Base-by-base conservation (phyloP, 2,329 filamentous ascomycete species). In the Venturia asperata region DNA sequence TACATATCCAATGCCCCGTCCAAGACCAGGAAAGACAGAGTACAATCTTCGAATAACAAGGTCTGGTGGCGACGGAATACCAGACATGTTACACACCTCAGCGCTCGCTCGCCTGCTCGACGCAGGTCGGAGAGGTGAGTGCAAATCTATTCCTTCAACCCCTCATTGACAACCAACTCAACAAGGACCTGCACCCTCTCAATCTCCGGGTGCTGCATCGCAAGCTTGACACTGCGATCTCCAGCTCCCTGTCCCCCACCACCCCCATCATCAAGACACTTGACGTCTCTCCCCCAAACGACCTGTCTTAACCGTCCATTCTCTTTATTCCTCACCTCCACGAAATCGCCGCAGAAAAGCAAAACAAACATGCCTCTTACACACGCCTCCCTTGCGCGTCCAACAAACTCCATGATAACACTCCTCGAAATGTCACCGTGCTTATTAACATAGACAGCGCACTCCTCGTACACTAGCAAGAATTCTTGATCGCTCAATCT, bases 371-470 rank as follows among this genome's bases (percentile, higher is more conserved):
- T 89, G 1, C 92, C 92, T 71, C 91, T 95, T 78, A 97, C 87
- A 67, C 92, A 94, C 1, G 92, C 92, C 15, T 87, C 86, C 68
- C 88, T 87, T 1, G 94, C 94, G 72, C 89, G 93, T 69, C 94
- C 94, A n/a, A 96, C 94, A 75, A 97, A 99, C 74, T 97, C 92
- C 92, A 99, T 96, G 72, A 97, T 92, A 66, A 97, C 91, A 37
- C 89, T 91, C 58, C 95, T 89, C 47, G 87, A 93, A 37, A 99
- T 91, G 67, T 99, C 94, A 69, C 94, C 94, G 76, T 97, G 92
- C 77, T 97, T 97, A 80, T 99, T 95, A 73, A 97, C 90, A 72
- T 97, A 99, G 10, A 99, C 92, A 21, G 92, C 94, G 71, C 93
- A 97, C 76, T 97, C 92, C 76, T 95, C 90, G 75, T 97, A 99